A percentile compares a stretch with the other conserved stretches of the same genome.
Conservation (phyloP, 257 asterid genomes). For the Nicotiana undulata region DNA sequence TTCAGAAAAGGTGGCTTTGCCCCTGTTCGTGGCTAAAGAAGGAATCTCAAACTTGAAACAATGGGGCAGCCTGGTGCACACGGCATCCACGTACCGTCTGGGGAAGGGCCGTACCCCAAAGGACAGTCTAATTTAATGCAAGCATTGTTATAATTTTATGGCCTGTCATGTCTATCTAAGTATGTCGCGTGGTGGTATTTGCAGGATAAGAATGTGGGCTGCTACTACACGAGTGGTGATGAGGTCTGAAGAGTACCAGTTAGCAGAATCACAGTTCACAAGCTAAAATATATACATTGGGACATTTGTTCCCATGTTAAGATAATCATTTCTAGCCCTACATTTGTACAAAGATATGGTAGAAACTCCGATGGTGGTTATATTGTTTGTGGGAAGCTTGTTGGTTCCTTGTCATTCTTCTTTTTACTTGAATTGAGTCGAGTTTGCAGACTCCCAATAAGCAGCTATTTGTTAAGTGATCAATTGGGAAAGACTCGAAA, state of each 20-base stretch:
- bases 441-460: too few relatives aligned
- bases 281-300: not conserved
- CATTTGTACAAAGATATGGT: not conserved
- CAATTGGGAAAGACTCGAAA: too few relatives aligned
- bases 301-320: not conserved
- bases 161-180: not conserved
- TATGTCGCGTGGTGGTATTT: not conserved
- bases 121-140: too few relatives aligned
- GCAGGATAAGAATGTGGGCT: conserved; percentile 71
- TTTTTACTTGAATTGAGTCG: too few relatives aligned
- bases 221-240: conserved; percentile 41
- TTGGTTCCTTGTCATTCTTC: too few relatives aligned
- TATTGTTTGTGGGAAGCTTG: too few relatives aligned
- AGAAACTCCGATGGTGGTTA: not conserved
- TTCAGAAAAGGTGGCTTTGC: too few relatives aligned
- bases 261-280: not conserved
- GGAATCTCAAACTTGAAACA: not conserved
- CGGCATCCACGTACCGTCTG: too few relatives aligned
- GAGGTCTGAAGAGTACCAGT: conserved; percentile 2
- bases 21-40: not conserved
- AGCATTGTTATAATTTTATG: not conserved
- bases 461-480: too few relatives aligned
- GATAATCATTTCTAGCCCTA: not conserved
- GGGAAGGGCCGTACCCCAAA: too few relatives aligned
- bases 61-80: too few relatives aligned